Evolutionary conservation across 768 basidiomycete genomes (phyloP), one percentile per base, ranked within the genome.

Genomic region (Neoboletus brunneissimus): DNA sequence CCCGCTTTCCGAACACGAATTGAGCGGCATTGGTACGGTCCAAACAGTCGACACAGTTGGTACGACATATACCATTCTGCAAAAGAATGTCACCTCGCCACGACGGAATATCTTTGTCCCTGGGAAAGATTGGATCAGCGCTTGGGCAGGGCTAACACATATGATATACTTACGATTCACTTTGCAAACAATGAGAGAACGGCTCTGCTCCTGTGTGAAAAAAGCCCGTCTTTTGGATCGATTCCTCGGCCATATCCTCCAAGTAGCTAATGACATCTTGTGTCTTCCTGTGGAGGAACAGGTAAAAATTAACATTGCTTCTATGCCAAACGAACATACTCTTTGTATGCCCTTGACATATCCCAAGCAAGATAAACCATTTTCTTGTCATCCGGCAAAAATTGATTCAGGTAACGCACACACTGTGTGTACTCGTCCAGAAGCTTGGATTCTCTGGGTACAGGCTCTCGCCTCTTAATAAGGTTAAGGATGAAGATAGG

Each of bases 1-100:
- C 97, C 22, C 91, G 86, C 71, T 97, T 96, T 2, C 94, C 97
- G 57, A 98, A 95, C 1, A 96, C 93, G 67, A 98, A 98, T 66
- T 98, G 95, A 0, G 93, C 94, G 4, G 94, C 93, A 64, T 98
- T 98, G 4, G 96, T 98, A 12, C 96, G 85, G 71, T 97, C 94
- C 15, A 99, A 76, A 66, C 96, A 99, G 66, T 99, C 96, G 0
- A 99, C 94, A 65, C 97, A 99, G 66, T 99, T 99, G 0, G 87
- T 94, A 16, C 97, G 82, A 56, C 91, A 91, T 27, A 98, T 84
- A 1, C 97, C 97, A 45, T 89, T 92, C 72, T 99, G 97, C 11
- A 99, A 74, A 2, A 84, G 80, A 60, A 97, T 91, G 2, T 75
- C 78, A 53, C 72, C 75, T 9, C 91, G 83, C 82, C 87, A 89